Evolutionary conservation across 768 basidiomycete genomes (phyloP).

Genomic region (Auriscalpium microsporum): DNA sequence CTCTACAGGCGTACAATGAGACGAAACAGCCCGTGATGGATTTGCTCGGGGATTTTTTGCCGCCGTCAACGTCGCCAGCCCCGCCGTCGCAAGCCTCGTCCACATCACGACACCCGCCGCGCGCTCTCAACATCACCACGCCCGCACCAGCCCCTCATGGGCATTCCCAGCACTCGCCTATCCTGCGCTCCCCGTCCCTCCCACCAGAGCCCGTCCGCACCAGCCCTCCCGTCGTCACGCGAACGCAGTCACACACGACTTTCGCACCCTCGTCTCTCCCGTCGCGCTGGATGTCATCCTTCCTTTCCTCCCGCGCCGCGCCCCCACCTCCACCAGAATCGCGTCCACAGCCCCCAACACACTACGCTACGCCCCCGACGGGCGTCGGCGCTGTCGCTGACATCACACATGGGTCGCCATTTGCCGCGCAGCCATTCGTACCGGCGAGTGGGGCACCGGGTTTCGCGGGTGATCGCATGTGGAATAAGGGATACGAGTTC

Average conservation of each 20-base stretch:
- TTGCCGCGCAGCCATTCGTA: constrained; percentile 35
- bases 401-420: constrained; percentile 43
- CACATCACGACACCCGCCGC: constrained; percentile 25
- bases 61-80: not conserved
- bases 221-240: constrained; percentile 27
- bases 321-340: constrained; percentile 2
- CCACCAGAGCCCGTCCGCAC: constrained; percentile 25
- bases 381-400: constrained; percentile 9
- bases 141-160: constrained; percentile 3
- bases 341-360: not conserved
- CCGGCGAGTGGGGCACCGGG: constrained; percentile 67
- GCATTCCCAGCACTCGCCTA: constrained; percentile 6
- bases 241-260: constrained; percentile 24
- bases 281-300: constrained; percentile 42
- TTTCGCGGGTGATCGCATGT: constrained; percentile 52
- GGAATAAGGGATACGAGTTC: constrained; percentile 54
- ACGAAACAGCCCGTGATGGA: not conserved
- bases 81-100: constrained; percentile 20
- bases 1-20: not conserved
- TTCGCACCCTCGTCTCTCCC: constrained; percentile 39
- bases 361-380: constrained; percentile 2
- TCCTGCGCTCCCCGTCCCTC: constrained; percentile 21
- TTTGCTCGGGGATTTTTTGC: not conserved
- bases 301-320: constrained; percentile 27
- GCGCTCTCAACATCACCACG: constrained; percentile 4